phyloP scores from a whole-genome alignment of 2,329 filamentous ascomycete genomes.

The Neofusicoccum cordaticola region DNA sequence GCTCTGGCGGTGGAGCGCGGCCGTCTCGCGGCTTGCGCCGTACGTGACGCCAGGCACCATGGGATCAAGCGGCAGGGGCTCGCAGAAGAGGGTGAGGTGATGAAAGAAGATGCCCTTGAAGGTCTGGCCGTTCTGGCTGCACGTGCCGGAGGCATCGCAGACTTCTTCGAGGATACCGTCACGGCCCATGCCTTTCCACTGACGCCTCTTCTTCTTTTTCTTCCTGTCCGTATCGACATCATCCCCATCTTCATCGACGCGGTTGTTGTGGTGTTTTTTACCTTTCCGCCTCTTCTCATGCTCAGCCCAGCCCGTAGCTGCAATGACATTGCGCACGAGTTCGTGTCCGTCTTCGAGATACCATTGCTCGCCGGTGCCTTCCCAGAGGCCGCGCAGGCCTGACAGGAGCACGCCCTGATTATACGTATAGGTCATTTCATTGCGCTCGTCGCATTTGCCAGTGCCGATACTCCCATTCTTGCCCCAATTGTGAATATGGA shows the following conservation, averaged over 20 bases:
- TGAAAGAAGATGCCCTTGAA: slow-evolving; percentile 97
- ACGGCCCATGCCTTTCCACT: slow-evolving; percentile 73
- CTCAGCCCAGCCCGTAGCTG: slow-evolving; percentile 72
- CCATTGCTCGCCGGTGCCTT: slow-evolving; percentile 66
- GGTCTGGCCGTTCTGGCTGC: slow-evolving; percentile 80
- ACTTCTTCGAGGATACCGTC: slow-evolving; percentile 78
- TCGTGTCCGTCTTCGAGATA: slow-evolving; percentile 78
- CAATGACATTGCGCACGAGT: slow-evolving; percentile 71
- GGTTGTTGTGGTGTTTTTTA: slow-evolving; percentile 5
- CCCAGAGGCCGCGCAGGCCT: slow-evolving; percentile 76
- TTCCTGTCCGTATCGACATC: neutral
- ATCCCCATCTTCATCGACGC: neutral
- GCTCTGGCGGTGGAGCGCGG: slow-evolving; percentile 51
- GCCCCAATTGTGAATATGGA: slow-evolving; percentile 69
- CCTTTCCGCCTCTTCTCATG: slow-evolving; percentile 20
- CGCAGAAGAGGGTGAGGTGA: slow-evolving; percentile 77
- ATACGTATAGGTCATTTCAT: slow-evolving; percentile 92
- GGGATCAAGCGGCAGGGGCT: slow-evolving; percentile 52
- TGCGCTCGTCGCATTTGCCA: slow-evolving; percentile 72
- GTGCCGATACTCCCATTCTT: slow-evolving; percentile 60
- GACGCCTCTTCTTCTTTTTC: slow-evolving; percentile 23
- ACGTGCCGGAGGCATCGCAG: slow-evolving; percentile 72
- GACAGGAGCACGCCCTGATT: slow-evolving; percentile 91
- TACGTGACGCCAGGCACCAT: slow-evolving; percentile 46
- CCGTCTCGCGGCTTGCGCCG: slow-evolving; percentile 30